phyloP scores from a whole-genome alignment of 352 stramenopile species.

The Pythium monospermum region DNA sequence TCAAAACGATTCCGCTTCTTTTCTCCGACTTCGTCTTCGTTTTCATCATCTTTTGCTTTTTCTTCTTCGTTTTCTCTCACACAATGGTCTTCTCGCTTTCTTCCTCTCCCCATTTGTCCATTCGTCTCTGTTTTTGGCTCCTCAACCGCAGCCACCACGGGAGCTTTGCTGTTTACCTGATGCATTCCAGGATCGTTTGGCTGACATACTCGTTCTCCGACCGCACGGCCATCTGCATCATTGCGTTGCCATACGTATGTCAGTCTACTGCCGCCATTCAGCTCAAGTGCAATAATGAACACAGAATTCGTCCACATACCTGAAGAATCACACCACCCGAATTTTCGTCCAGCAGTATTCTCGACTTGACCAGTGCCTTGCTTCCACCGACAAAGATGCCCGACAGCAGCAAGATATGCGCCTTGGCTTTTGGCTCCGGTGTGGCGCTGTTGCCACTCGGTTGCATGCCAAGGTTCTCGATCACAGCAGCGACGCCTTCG shows the following conservation, averaged over 20 bases:
- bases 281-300: background rate
- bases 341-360: constrained; percentile 90
- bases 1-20: too few species aligned
- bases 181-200: constrained; percentile 97
- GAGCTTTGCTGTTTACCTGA: constrained; percentile 57
- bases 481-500: constrained; percentile 93
- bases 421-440: constrained; percentile 86
- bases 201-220: constrained; percentile 93
- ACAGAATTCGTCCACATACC: constrained; percentile 25
- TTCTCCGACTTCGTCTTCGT: too few species aligned
- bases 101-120: too few species aligned
- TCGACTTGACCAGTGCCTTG: constrained; percentile 94
- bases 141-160: too few species aligned
- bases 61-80: too few species aligned
- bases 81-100: too few species aligned
- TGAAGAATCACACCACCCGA: constrained; percentile 90
- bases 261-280: background rate
- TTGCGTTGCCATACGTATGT: constrained; percentile 9
- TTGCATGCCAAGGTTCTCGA: constrained; percentile 97
- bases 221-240: constrained; percentile 92
- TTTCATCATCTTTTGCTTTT: too few species aligned
- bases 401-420: constrained; percentile 95
- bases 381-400: constrained; percentile 95
- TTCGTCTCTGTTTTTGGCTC: too few species aligned
- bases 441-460: constrained; percentile 93